A percentile compares a stretch with the other conserved stretches of the same genome.
phyloP scores from a whole-genome alignment of 116 monocot genomes.

The Zostera marina region DNA sequence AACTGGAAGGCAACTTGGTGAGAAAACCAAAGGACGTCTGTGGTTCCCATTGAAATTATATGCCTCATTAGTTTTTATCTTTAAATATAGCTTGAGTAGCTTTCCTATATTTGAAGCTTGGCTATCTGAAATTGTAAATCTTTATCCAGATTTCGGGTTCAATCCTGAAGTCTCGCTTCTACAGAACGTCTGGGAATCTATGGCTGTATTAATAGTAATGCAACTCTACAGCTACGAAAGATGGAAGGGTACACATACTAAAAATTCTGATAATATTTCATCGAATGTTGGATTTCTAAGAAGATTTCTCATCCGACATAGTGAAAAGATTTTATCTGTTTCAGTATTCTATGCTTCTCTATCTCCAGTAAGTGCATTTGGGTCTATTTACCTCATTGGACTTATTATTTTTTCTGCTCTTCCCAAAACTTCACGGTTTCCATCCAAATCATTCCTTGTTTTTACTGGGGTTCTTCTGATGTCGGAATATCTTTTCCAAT shows the following conservation, averaged over 20 bases:
- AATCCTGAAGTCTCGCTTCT: slow-evolving; percentile 60
- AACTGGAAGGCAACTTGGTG: slow-evolving; percentile 85
- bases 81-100: slow-evolving; percentile 70
- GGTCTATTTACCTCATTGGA: slow-evolving; percentile 67
- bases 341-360: slow-evolving; percentile 76
- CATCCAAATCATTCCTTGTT: slow-evolving; percentile 72
- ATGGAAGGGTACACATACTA: slow-evolving; percentile 33
- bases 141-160: slow-evolving; percentile 79
- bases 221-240: slow-evolving; percentile 95
- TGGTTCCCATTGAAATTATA: slow-evolving; percentile 94
- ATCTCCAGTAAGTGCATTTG: slow-evolving; percentile 79
- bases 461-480: slow-evolving; percentile 64
- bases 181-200: slow-evolving; percentile 69
- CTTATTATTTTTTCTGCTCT: slow-evolving; percentile 65
- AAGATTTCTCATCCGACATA: slow-evolving; percentile 79
- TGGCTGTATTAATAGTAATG: slow-evolving; percentile 88
- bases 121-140: slow-evolving; percentile 42
- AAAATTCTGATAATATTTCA: slow-evolving; percentile 22
- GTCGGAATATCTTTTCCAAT: slow-evolving; percentile 81
- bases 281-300: slow-evolving; percentile 48
- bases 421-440: slow-evolving; percentile 74
- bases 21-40: slow-evolving; percentile 61
- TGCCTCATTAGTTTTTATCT: slow-evolving; percentile 53
- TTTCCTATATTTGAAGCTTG: slow-evolving; percentile 38
- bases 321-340: slow-evolving; percentile 69